A percentile compares a stretch with the other conserved stretches of the same genome.
Conservation (phyloP, 2,329 filamentous ascomycete genomes). For the Mariannaea elegans region DNA sequence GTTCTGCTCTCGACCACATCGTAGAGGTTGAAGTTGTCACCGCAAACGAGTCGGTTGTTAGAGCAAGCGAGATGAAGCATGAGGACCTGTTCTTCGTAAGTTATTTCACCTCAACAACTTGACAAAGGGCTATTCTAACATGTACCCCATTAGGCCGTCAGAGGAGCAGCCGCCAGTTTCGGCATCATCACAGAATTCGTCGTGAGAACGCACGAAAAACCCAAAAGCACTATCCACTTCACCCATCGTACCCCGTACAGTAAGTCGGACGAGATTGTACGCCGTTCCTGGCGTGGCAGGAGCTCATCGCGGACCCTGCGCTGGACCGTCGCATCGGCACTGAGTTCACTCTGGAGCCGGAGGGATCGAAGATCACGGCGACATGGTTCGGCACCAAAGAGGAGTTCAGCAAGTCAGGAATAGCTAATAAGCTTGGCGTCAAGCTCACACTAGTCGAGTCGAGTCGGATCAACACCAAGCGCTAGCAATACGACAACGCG, state of each 20-base stretch:
- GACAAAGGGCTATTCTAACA: neutral
- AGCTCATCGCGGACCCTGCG: neutral
- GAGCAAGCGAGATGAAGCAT: neutral
- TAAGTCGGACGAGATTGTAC: neutral
- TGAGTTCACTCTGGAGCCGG: neutral
- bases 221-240: neutral
- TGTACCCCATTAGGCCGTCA: neutral
- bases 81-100: constrained; percentile 1
- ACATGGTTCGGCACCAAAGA: neutral
- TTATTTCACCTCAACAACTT: no score
- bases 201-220: neutral
- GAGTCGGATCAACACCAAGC: neutral
- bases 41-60: neutral
- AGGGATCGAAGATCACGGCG: neutral
- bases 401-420: neutral
- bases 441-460: neutral
- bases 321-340: neutral
- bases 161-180: constrained; percentile 9
- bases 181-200: constrained; percentile 6
- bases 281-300: neutral
- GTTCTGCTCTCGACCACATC: neutral
- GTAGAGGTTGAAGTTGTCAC: constrained; percentile 2
- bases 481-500: neutral
- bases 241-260: neutral
- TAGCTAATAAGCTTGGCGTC: neutral